Evolutionary conservation across 2,329 filamentous ascomycete genomes (phyloP), one percentile per base, ranked within the genome.

Genomic region (Neoascochyta sp.): DNA sequence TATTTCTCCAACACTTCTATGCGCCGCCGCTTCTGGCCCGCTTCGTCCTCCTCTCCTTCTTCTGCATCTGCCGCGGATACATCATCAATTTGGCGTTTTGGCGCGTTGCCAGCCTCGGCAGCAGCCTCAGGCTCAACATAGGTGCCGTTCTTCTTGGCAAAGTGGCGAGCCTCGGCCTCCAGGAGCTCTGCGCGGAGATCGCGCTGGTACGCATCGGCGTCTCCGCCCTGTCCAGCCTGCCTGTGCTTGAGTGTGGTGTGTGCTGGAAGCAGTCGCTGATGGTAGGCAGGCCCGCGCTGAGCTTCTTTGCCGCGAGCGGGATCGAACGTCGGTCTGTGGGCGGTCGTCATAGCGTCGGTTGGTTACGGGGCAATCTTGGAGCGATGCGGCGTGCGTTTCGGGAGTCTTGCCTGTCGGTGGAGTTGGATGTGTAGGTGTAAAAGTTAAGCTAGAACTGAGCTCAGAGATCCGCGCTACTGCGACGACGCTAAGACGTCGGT

Each of bases 241-340:
- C 81, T 80, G 46, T 47, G 41, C 69, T 98, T 98, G 58, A 98
- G 81, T 44, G 86, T 81, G 9, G 86, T 96, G 64, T 98, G 84
- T 17, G 92, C 92, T 18, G 92, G 90, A 9, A 95, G 81, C 10
- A 96, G 83, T 52, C 92, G 84, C 66, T 96, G 90, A 62, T 98
- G 92, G 70, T 95, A 96, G 51, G 88, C 90, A 27, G 87, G 86
- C 26, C 92, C 92, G 54, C 88, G 83, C 38, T 88, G 83, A 54
- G 89, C 87, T 67, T 98, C 92, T 73, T 95, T 95, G 62, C 92
- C 92, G 60, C 83, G 80, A 76, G 89, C 86, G 45, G 92, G 92
- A 63, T 98, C 92, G 60, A 98, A 98, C 0, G 92, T 98, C 34
- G 92, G 92, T 68, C 92, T 84, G 61, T 81, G 79, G 35, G 79